phyloP scores from a whole-genome alignment of 116 monocot species.

The Papilionanthe hybrid region DNA sequence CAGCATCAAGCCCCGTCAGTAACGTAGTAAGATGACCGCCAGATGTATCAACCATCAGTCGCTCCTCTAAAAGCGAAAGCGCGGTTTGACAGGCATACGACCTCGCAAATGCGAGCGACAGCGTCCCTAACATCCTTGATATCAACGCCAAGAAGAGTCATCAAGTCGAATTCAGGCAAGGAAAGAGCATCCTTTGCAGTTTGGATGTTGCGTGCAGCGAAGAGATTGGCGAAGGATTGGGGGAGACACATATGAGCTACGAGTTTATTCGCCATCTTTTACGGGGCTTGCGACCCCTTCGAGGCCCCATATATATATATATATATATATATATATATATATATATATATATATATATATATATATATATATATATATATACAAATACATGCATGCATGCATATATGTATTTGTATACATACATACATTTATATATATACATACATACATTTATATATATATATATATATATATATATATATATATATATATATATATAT shows the following conservation, averaged over 20 bases:
- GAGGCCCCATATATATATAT: too few species aligned
- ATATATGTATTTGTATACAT: too few species aligned
- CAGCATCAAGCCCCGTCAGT: constrained; percentile 65
- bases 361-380: too few species aligned
- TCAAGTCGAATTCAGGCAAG: constrained; percentile 70
- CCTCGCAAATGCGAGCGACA: constrained; percentile 62
- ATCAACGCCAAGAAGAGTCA: constrained; percentile 55
- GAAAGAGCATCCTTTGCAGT: constrained; percentile 93
- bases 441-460: too few species aligned
- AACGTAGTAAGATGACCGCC: constrained; percentile 47
- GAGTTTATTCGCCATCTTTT: constrained; percentile 77
- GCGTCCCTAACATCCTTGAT: constrained; percentile 39
- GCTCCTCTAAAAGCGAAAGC: constrained; percentile 60
- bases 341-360: too few species aligned
- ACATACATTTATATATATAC: too few species aligned
- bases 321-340: too few species aligned
- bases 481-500: too few species aligned
- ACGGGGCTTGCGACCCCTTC: not conserved
- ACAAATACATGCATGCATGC: too few species aligned
- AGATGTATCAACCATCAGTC: constrained; percentile 21
- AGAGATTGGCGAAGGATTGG: constrained; percentile 56
- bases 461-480: too few species aligned
- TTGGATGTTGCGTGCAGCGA: constrained; percentile 74
- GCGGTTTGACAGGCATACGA: constrained; percentile 62
- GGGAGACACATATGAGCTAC: constrained; percentile 71